Evolutionary conservation across 2,329 filamentous ascomycete species (phyloP), one percentile per base, ranked within the genome.

Genomic region (Aspergillus pseudoviridinutans): DNA sequence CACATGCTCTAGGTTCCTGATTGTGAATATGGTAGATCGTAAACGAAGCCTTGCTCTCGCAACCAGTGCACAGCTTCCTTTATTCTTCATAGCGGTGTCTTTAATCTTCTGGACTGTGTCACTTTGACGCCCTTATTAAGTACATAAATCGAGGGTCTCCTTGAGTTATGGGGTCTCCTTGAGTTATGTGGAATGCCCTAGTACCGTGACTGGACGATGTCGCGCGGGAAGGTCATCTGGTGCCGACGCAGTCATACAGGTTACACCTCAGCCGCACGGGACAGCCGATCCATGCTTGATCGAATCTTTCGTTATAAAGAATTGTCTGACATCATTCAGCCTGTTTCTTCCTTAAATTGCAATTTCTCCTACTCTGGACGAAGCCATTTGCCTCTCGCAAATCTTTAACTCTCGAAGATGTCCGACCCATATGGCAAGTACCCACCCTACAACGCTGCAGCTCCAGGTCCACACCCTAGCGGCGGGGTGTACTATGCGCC

Each of bases 341-440:
- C 22, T 5, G 10, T 24, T 24, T 25, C 12, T 47, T 47, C 8
- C 8, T 47, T 47, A 7, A 17, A 47, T 14, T 47, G 24, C 12
- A n/a, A 44, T 14, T 25, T 27, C 14, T 7, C 44, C 4, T 25
- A 24, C 44, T 25, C 22, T 24, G 5, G 10, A 47, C 20, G 14
- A 17, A 38, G 6, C 32, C 32, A 38, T 47, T 47, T 24, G 44
- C 14, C 22, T 25, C 41, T 47, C 22, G 20, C 20, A 47, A 24
- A 10, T 12, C 22, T 17, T 44, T n/a, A 22, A 10, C 9, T 17
- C 22, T n/a, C 9, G 62, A 71, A 41, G 57, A 84, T 83, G 81
- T 82, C 80, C 17, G 79, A 79, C 58, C 79, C 79, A 41, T 82
- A 83, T 74, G 76, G 80, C 61, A 73, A 78, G 46, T 68, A 76